Conservation (phyloP, 1,284 basidiomycete genomes). For the Moesziomyces aphidis region DNA sequence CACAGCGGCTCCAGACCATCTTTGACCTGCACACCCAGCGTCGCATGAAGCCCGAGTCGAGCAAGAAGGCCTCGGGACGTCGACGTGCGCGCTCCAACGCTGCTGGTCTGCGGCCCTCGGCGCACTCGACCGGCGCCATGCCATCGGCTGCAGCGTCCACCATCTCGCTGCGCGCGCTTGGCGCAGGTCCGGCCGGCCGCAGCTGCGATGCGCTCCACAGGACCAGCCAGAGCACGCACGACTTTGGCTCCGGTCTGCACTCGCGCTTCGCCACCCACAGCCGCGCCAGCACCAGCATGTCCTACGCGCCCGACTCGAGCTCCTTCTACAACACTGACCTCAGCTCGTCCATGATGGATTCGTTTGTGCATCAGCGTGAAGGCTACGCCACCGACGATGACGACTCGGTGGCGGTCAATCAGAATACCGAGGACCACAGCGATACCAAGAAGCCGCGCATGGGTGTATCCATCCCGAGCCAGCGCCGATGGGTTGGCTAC, state of each 20-base stretch:
- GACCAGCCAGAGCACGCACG: constrained; percentile 10
- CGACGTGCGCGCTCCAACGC: constrained; percentile 14
- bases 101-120: constrained; percentile 30
- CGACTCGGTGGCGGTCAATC: constrained; percentile 29
- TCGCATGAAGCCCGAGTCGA: constrained; percentile 49
- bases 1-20: constrained; percentile 49
- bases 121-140: constrained; percentile 34
- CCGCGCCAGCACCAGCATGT: constrained; percentile 19
- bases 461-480: constrained; percentile 56
- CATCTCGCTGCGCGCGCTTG: constrained; percentile 25
- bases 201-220: constrained; percentile 42
- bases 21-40: constrained; percentile 59
- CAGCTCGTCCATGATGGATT: constrained; percentile 7
- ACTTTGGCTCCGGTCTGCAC: constrained; percentile 15
- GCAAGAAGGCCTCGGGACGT: constrained; percentile 3
- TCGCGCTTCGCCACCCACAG: constrained; percentile 19
- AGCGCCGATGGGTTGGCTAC: constrained; percentile 57
- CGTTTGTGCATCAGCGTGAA: background rate
- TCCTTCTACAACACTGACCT: background rate
- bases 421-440: constrained; percentile 42
- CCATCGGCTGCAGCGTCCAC: constrained; percentile 26
- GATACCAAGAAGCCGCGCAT: constrained; percentile 34
- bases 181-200: constrained; percentile 32
- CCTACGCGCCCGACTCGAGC: constrained; percentile 1
- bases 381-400: constrained; percentile 1